Conservation (phyloP, 768 basidiomycete species). For the Collybia nuda region DNA sequence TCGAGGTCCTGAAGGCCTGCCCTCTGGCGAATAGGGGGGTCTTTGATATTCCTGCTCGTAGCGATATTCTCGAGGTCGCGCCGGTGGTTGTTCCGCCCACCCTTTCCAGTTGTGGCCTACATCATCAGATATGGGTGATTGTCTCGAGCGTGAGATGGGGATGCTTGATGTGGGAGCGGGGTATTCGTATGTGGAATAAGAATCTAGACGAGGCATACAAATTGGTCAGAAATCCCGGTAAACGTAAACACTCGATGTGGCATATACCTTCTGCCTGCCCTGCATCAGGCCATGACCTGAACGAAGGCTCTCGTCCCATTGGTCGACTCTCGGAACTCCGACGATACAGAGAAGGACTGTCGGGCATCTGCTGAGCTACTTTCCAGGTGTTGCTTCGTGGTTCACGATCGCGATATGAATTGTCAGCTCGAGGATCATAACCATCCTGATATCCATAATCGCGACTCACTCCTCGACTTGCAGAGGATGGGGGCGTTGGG, state of each 20-base stretch:
- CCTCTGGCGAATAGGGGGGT: slow-evolving; percentile 12
- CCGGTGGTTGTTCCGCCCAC: slow-evolving; percentile 8
- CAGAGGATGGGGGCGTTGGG: slow-evolving; percentile 18
- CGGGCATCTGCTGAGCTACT: slow-evolving; percentile 13
- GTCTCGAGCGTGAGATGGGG: slow-evolving; percentile 12
- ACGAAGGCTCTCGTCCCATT: slow-evolving; percentile 16
- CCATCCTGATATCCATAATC: slow-evolving; percentile 10
- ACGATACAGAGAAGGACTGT: slow-evolving; percentile 11
- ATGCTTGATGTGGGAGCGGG: slow-evolving; percentile 13
- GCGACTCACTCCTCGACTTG: slow-evolving; percentile 10
- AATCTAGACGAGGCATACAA: slow-evolving; percentile 5
- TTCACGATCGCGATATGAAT: slow-evolving; percentile 9
- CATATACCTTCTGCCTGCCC: slow-evolving; percentile 2
- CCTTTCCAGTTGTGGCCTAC: slow-evolving; percentile 11
- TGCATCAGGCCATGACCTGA: slow-evolving; percentile 8
- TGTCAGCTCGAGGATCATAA: slow-evolving; percentile 1
- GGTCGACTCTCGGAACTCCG: slow-evolving; percentile 14
- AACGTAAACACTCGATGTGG: too few relatives aligned
- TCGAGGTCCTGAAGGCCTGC: slow-evolving; percentile 6
- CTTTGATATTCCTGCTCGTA: slow-evolving; percentile 9
- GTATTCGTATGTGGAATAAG: slow-evolving; percentile 12
- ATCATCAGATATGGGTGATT: slow-evolving; percentile 12
- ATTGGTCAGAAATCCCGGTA: too few relatives aligned
- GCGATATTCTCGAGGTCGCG: slow-evolving; percentile 10
- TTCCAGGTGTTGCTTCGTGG: slow-evolving; percentile 16